Evolutionary conservation across 768 basidiomycete species (phyloP), one percentile per base, ranked within the genome.

Genomic region (Tulasnella sp.): DNA sequence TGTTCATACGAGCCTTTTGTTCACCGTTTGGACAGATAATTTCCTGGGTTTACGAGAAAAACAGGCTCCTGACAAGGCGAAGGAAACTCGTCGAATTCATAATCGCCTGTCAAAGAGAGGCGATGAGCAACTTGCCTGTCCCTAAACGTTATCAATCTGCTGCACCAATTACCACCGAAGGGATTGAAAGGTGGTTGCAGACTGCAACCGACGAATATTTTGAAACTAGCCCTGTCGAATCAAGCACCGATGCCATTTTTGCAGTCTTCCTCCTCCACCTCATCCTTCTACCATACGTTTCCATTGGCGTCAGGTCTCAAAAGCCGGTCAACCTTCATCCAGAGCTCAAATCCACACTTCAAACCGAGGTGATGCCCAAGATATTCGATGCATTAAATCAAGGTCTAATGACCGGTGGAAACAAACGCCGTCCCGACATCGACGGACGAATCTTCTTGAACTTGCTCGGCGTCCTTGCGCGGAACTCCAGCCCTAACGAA

Each of bases 401-500:
- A 78, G 83, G n/a, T 81, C 85, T 8, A 78, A 83, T 24, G 75
- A 77, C 82, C 46, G 24, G 34, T 24, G 44, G 40, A n/a, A 80
- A 88, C 31, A 88, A 91, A 77, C 78, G 80, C 18, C 81, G 81
- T 38, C 78, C 81, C 74, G 81, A 81, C 75, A 75, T 92, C 9
- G 92, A 92, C 81, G 89, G 89, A 14, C 85, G 87, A 46, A 84
- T 91, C 18, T 92, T 90, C 82, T 77, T 85, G 21, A 83, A 86
- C 21, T 84, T 91, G 52, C 84, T 84, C 19, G 72, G 79, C 12
- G 86, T 87, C 81, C 46, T 87, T 27, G 83, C 86, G 7, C 74
- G 82, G 16, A 3, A 38, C 7, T 36, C 44, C 1, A 10, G 5
- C 16, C 27, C 75, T 1, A 80, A 85, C 38, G 76, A 74, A 21